Conservation (phyloP, 2,329 filamentous ascomycete species). For the Trichoderma sp. region DNA sequence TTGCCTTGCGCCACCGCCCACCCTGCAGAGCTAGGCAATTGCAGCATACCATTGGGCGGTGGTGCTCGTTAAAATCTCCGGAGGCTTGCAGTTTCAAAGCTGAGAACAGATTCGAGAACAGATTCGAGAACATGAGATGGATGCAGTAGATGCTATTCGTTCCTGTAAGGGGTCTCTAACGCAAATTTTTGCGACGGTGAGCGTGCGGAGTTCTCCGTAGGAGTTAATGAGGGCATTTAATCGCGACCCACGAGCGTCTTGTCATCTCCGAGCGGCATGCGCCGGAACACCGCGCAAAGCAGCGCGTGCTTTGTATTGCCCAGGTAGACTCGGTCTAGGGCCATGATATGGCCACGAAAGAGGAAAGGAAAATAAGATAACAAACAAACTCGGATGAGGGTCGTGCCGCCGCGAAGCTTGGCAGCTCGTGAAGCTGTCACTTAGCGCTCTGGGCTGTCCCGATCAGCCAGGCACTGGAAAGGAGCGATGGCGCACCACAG, state of each 20-base stretch:
- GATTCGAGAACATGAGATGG: not conserved
- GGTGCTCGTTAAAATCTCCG: not conserved
- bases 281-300: not conserved
- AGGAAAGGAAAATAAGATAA: not conserved
- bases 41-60: slow-evolving; percentile 1
- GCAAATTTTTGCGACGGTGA: slow-evolving; percentile 2
- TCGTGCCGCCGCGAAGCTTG: slow-evolving; percentile 7
- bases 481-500: not conserved
- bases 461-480: not conserved
- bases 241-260: not conserved
- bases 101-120: slow-evolving; percentile 2
- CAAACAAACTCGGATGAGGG: not conserved
- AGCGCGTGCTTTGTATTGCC: not conserved
- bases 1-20: slow-evolving; percentile 17
- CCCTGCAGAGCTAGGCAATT: not conserved
- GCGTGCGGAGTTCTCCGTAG: not conserved
- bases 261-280: slow-evolving; percentile 20
- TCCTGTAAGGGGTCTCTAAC: not conserved
- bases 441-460: not conserved
- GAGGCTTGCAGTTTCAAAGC: slow-evolving; percentile 10
- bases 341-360: not conserved
- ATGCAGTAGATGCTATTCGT: not conserved
- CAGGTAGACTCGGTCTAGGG: not conserved
- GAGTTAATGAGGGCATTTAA: not conserved
- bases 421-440: not conserved